Evolutionary conservation across 2,329 filamentous ascomycete species (phyloP), one percentile per base, ranked within the genome.

Genomic region (Neopestalotiopsis rosae): DNA sequence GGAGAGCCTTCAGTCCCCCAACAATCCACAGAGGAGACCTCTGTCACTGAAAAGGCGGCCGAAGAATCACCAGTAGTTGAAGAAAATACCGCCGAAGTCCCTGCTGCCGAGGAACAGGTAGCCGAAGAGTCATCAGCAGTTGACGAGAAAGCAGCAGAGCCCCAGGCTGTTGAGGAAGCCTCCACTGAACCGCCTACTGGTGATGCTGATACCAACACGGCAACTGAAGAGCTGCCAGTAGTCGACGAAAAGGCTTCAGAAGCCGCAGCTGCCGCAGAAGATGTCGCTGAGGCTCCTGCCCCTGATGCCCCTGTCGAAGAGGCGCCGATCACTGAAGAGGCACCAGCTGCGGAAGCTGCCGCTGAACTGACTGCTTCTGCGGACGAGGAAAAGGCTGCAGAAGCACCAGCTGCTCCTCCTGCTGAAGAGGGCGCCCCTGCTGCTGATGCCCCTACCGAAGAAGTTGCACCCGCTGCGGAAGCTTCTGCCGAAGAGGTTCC

Each of bases 71-170:
- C 34, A 38, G 34, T 38, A 10, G 34, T 38, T 61, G 20, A 34
- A 5, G 5, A 5, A 61, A 34, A 12, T 61, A n/a, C n/a, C 17
- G 58, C 58, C 30, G 58, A 61, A 73, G 65, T 69, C 2, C 69
- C 61, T 40, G 24, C 61, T 38, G n/a, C 61, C 17, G 61, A 63
- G 61, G 61, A 63, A 17, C 24, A 42, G 34, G 24, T 28, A 40
- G 52, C 52, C 14, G 52, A 57, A 28, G 52, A 57, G 6, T 38
- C 34, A 57, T 28, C 52, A 7, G 52, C 52, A 20, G 24, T 28
- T n/a, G 52, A 20, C 14, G 52, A 57, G 13, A n/a, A n/a, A 13
- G 52, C 17, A n/a, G 52, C 14, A 7, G 24, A 57, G 52, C n/a
- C 52, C n/a, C 52, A n/a, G 13, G 52, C 52, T 57, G 52, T 28